These are phyloP conservation scores for Phytophthora boehmeriae DNA, from an alignment of 352 stramenopile genomes.

Conservation along the genomic window DNA sequence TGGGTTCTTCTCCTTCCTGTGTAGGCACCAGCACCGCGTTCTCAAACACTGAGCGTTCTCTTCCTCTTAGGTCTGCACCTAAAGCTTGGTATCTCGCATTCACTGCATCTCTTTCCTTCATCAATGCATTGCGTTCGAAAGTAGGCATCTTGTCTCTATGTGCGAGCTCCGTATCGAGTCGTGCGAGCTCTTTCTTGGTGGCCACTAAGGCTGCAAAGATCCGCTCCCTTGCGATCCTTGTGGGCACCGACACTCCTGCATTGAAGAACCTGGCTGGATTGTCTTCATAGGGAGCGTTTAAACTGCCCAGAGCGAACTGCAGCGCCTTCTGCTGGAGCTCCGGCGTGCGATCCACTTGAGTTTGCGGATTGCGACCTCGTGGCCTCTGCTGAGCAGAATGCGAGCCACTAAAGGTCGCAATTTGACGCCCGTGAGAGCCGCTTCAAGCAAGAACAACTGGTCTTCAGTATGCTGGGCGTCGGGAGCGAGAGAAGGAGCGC, in stretches of 20 bases:
- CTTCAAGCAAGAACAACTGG: constrained; percentile 77
- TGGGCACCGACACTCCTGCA: constrained; percentile 71
- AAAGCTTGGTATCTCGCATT: constrained; percentile 64
- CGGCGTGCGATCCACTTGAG: constrained; percentile 69
- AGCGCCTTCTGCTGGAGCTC: constrained; percentile 65
- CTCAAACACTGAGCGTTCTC: constrained; percentile 82
- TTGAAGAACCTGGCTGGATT: constrained; percentile 78
- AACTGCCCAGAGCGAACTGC: constrained; percentile 62
- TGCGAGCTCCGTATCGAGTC: constrained; percentile 64
- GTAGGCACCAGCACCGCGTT: constrained; percentile 55
- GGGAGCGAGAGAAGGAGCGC: constrained; percentile 35
- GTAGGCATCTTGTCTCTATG: constrained; percentile 71
- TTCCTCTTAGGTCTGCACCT: constrained; percentile 58
- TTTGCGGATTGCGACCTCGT: constrained; percentile 74
- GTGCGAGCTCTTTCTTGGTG: constrained; percentile 67
- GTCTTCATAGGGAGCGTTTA: constrained; percentile 84
- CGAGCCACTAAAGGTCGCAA: constrained; percentile 81
- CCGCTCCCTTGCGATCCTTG: constrained; percentile 70
- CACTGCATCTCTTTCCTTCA: constrained; percentile 51
- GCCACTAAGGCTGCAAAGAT: constrained; percentile 72
- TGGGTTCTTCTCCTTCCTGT: constrained; percentile 23
- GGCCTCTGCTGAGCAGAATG: constrained; percentile 68
- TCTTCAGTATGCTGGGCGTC: constrained; percentile 26
- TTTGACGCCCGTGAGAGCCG: constrained; percentile 82
- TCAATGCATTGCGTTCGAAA: constrained; percentile 79